Base-by-base conservation (phyloP, 441 rosid genomes). In the Croton setiger region DNA sequence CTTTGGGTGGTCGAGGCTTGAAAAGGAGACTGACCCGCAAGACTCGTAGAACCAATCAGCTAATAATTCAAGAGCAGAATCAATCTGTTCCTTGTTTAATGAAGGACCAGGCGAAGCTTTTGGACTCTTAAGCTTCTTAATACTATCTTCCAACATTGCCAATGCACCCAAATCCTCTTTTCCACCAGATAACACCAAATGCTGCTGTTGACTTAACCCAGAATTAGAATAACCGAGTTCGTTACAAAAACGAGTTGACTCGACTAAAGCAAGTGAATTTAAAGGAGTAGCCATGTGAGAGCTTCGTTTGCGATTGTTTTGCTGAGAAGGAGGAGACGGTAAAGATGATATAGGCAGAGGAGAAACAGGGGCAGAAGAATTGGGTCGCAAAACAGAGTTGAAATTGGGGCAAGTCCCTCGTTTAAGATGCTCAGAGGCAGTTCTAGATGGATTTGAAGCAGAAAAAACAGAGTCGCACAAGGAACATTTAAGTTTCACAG, bases 81-180 rank as follows among this genome's bases (percentile, higher is more conserved):
- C 96, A 69, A 88, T 78, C 81, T 94, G 98, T 76, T 86, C 80
- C 83, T 87, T 92, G 73, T 83, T 88, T 41, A 94, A 85, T 39
- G 90, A 71, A 39, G 91, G 90, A 48, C 92, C 88, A 12, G 88
- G 89, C 14, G 91, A 85, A 15, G 86, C 66, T 65, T 92, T 94
- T 0, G 96, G 96, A 45, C 98, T 90, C 80, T 90, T 92, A 23
- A 92, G 89, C 91, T 87, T 90, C 90, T 94, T 92, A 18, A 94
- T 93, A 56, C 98, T 90, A 69, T 94, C 90, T 76, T 94, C 97
- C 73, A 94, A 78, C 96, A 88, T 89, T 48, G 97, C 99, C 64
- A 94, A 76, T 20, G 99, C 88, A 48, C 90, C 93, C 70, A 88
- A 69, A 73, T 94, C 99, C 20, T 92, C 98, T 78, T 89, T 92